phyloP scores from a whole-genome alignment of 2,329 filamentous ascomycete species.

The Alternaria panax region DNA sequence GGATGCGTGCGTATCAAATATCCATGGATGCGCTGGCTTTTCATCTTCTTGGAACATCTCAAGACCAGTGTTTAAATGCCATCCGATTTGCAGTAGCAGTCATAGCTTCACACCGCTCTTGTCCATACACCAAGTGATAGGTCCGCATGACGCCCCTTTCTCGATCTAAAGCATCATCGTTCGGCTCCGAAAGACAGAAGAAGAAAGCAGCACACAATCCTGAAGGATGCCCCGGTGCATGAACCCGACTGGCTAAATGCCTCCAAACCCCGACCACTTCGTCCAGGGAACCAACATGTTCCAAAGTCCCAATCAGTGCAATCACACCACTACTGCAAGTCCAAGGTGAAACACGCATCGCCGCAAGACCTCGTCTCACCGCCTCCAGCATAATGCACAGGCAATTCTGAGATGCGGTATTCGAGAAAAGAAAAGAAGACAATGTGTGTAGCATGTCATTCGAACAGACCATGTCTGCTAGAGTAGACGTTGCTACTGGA shows the following conservation, averaged over 20 bases:
- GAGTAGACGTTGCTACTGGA: background rate
- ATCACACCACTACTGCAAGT: background rate
- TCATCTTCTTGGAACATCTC: background rate
- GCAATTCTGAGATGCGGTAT: background rate
- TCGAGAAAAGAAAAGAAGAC: background rate
- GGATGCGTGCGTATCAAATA: background rate
- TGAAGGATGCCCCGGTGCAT: background rate
- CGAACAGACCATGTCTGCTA: background rate
- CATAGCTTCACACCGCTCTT: background rate
- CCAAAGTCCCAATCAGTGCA: background rate
- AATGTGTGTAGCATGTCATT: background rate
- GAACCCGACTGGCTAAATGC: background rate
- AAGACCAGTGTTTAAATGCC: background rate
- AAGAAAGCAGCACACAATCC: background rate
- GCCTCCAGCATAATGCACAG: background rate
- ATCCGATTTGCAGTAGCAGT: background rate
- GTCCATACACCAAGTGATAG: background rate
- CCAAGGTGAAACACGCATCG: background rate
- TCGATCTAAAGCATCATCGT: background rate
- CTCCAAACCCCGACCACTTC: background rate
- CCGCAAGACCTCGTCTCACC: background rate
- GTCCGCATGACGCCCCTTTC: background rate
- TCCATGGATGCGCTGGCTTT: background rate
- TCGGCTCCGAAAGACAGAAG: background rate
- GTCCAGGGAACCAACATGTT: background rate